phyloP scores from a whole-genome alignment of 257 asterid species.

The Petunia secreta region DNA sequence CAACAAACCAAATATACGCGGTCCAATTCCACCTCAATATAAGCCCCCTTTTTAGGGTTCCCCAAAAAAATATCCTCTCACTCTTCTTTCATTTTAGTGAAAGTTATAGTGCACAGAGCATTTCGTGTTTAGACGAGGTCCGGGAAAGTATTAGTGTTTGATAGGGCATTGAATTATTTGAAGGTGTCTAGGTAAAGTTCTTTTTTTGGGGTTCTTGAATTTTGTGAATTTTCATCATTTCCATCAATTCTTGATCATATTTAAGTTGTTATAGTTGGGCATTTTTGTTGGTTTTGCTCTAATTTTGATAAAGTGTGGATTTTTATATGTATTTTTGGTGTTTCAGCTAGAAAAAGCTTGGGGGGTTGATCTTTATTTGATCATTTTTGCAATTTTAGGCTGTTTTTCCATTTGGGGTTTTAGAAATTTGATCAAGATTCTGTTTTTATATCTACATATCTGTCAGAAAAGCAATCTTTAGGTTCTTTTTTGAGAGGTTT shows the following conservation, averaged over 20 bases:
- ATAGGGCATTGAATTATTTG: neutral
- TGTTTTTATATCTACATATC: neutral
- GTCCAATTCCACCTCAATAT: conserved; percentile 28
- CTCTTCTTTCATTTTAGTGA: neutral
- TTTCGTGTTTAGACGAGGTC: too few species aligned
- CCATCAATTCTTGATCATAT: conserved; percentile 7
- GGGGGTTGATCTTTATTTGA: neutral
- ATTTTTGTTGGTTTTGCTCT: neutral
- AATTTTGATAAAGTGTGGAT: neutral
- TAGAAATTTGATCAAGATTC: neutral
- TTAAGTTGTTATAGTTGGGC: neutral
- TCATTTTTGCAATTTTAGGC: neutral
- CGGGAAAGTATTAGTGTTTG: too few species aligned
- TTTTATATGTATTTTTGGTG: neutral
- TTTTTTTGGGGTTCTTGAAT: neutral
- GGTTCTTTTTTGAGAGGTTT: neutral
- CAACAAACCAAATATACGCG: conserved; percentile 25
- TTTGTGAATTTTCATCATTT: neutral
- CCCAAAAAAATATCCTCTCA: conserved; percentile 15
- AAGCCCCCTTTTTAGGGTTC: conserved; percentile 29
- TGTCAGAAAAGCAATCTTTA: neutral
- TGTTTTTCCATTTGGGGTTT: conserved; percentile 5
- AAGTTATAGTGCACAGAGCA: too few species aligned
- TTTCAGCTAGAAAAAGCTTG: neutral
- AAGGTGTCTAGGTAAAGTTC: neutral